Base-by-base conservation (phyloP, 768 basidiomycete species). In the Auricularia sp. region DNA sequence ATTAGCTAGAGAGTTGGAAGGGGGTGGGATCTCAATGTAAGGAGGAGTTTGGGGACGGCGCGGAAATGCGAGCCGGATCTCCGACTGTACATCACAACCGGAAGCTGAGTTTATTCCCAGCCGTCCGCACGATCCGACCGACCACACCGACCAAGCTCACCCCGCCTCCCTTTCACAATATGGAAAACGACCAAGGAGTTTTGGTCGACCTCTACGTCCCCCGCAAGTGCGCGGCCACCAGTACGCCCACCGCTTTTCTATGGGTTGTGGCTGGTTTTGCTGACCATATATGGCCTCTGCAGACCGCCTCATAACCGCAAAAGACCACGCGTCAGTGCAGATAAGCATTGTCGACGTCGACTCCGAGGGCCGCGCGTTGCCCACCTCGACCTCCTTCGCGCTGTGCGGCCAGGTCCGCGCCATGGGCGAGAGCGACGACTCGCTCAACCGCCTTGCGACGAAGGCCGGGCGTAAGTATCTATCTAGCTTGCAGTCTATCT, bases 151-250 rank as follows among this genome's bases (percentile, higher is more conserved):
- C 39, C 12, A 8, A 7, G 8, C 39, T 7, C 12, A 8, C 39
- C 39, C 39, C 47, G 18, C 21, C 47, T 51, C 47, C 47, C 5
- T 51, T 51, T 23, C 59, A 39, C 69, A 77, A 78, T 76, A 93
- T 93, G 91, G 90, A 93, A 86, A 93, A 93, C 89, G 91, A 91
- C 76, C 85, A 87, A 79, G 96, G 97, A 80, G 83, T 91, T 76
- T 95, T 99, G 77, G 97, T 99, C 75, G 97, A 98, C 84, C 94
- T 99, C 79, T 99, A 99, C 82, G 95, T 98, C 74, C 97, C 97
- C 78, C 92, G 97, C 84, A 98, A 98, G 80, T 98, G 97, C 78
- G 86, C 93, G 75, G 94, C 95, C 63, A 96, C 94, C 71, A 95
- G 94, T 97, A 74, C 75, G 91, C 85, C 65, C 66, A 66, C 36